Base-by-base conservation (phyloP, 805 yeast species). In the Cyberlindnera bimundalis region DNA sequence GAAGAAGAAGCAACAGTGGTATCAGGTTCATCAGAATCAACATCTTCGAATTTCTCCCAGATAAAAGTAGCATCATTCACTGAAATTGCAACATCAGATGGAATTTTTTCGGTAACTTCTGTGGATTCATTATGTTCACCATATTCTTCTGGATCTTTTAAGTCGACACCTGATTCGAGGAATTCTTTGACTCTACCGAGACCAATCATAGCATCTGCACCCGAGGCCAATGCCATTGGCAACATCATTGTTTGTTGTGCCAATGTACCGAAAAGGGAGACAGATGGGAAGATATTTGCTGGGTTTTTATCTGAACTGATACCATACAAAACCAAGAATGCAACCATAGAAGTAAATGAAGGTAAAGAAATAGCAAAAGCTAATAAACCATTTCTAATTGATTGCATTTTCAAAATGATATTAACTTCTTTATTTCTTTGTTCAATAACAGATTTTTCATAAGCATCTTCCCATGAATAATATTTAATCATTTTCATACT, bases 391-490 rank as follows among this genome's bases (percentile, higher is more conserved):
- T 77, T 83, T 60, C 90, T 75, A 24, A 76, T 56, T 29, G 78
- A 64, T 53, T 83, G 87, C 68, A 84, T 73, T 35, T 61, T 65
- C 52, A 76, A 69, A 48, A 86, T 68, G 37, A 70, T 64, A 8
- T 51, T 47, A 74, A 82, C 77, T 61, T 87, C 96, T 19, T 66
- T 59, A 1, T 51, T 51, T 55, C 96, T 73, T 27, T 76, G 65
- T 4, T 68, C 67, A 6, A 75, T 52, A 31, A 86, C 73, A 33
- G 73, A 59, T 11, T 69, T 59, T 39, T 70, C 67, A 59, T 85
- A 87, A 1, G 96, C 86, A 20, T 70, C 71, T 63, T 88, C 96
- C 96, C 96, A 87, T 2, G 91, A 82, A 58, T 87, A 87, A 59
- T 73, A 84, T 65, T 87, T 87, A 63, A 87, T 83, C 59, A 82